Conservation (phyloP, 768 basidiomycete species). For the Phanerochaete sordida region DNA sequence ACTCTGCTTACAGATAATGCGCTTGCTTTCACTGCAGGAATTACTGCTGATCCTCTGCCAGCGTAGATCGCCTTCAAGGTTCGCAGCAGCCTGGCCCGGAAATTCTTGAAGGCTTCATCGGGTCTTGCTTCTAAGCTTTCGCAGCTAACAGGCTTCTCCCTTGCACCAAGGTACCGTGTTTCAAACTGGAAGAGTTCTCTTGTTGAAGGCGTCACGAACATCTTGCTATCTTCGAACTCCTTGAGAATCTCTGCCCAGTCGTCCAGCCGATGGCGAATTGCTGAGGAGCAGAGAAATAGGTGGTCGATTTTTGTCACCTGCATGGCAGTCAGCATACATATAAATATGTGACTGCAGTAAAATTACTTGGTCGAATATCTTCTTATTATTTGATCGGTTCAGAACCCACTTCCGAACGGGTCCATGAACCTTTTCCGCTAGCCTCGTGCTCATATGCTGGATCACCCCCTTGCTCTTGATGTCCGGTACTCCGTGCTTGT, state of each 20-base stretch:
- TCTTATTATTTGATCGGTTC: slow-evolving; percentile 4
- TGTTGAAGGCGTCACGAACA: no score
- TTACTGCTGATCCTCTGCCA: no score
- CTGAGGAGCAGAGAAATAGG: not conserved
- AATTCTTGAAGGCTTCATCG: not conserved
- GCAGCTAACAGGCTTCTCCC: not conserved
- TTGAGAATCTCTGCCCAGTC: not conserved
- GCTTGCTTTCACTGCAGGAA: no score
- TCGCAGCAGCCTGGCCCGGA: not conserved
- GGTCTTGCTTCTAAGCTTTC: not conserved
- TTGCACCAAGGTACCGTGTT: not conserved
- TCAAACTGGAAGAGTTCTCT: not conserved
- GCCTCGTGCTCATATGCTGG: slow-evolving; percentile 11
- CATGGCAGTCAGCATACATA: not conserved
- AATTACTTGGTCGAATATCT: slow-evolving; percentile 6
- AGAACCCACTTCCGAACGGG: slow-evolving; percentile 9
- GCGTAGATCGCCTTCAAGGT: no score
- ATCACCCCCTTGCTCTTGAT: slow-evolving; percentile 11
- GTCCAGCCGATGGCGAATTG: not conserved
- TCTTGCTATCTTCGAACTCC: not conserved
- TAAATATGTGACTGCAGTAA: not conserved
- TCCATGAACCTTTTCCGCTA: slow-evolving; percentile 11
- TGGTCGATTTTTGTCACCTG: not conserved
- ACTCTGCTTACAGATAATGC: no score
- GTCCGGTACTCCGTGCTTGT: slow-evolving; percentile 10